Evolutionary conservation across 306 rosid genomes (phyloP).

Genomic region (Cucurbita moschata): DNA sequence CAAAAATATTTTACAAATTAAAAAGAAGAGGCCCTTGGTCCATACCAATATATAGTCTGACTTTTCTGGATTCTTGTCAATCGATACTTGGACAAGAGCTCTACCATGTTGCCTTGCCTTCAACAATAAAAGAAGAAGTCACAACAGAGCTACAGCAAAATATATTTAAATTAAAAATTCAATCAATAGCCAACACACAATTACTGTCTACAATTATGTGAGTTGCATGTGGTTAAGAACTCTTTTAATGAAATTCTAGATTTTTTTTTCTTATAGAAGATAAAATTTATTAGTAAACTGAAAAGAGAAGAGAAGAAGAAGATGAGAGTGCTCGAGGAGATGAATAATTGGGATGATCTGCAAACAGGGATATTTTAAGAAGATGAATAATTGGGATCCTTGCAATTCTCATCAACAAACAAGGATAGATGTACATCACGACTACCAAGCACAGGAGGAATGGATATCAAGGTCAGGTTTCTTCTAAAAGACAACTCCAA

Average conservation of each 20-base stretch:
- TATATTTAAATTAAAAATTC: neutral
- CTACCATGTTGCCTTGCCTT: constrained; percentile 74
- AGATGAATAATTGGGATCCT: neutral
- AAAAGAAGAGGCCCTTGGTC: constrained; percentile 1
- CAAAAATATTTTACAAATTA: neutral
- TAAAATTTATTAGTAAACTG: neutral
- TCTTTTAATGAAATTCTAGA: neutral
- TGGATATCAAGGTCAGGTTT: no score
- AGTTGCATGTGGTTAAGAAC: neutral
- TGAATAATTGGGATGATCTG: neutral
- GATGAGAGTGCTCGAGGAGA: neutral
- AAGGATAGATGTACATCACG: no score
- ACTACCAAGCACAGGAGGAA: no score
- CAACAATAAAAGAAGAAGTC: constrained; percentile 15
- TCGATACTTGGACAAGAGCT: constrained; percentile 67
- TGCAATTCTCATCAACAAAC: no score
- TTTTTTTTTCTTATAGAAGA: neutral
- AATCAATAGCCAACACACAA: neutral
- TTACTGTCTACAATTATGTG: neutral
- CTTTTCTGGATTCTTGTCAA: constrained; percentile 40
- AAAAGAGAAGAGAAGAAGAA: neutral
- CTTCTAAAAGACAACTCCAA: no score
- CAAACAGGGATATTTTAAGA: neutral
- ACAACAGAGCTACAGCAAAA: neutral
- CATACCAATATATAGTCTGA: constrained; percentile 76